Evolutionary conservation across 2,329 filamentous ascomycete species (phyloP).

Genomic region (Cladophialophora bantiana): DNA sequence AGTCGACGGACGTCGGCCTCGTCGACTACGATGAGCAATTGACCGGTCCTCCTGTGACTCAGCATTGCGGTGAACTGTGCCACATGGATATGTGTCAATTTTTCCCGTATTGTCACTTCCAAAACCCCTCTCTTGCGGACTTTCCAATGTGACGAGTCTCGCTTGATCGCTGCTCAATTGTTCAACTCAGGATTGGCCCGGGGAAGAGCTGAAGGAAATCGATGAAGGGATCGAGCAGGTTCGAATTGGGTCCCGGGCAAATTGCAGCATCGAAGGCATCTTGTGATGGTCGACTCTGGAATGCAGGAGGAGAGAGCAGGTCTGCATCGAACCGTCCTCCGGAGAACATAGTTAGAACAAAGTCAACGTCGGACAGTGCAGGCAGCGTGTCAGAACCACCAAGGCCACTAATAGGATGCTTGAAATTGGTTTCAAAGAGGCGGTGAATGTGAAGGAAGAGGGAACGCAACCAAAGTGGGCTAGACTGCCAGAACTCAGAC

Average conservation of each 20-base stretch:
- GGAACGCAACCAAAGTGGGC: background rate
- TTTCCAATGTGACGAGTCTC: background rate
- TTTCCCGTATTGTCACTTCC: background rate
- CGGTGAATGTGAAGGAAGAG: background rate
- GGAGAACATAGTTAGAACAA: background rate
- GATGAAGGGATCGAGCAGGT: background rate
- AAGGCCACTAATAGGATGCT: background rate
- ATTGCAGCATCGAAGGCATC: background rate
- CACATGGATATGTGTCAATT: too few relatives aligned
- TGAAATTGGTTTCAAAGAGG: slow-evolving; percentile 1
- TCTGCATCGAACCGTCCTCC: background rate
- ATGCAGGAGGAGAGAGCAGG: background rate
- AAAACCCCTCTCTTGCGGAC: background rate
- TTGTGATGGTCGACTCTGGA: background rate
- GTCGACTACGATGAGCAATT: too few relatives aligned
- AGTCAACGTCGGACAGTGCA: background rate
- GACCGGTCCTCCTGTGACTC: too few relatives aligned
- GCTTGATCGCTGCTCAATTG: background rate
- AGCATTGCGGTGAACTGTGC: too few relatives aligned
- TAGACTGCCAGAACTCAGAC: background rate
- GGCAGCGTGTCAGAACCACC: background rate
- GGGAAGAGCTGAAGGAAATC: background rate
- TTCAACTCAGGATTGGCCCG: background rate
- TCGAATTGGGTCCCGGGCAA: background rate
- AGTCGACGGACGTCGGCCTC: too few relatives aligned